Evolutionary conservation across 257 asterid genomes (phyloP), one percentile per base, ranked within the genome.

Genomic region (Capsicum pubescens): DNA sequence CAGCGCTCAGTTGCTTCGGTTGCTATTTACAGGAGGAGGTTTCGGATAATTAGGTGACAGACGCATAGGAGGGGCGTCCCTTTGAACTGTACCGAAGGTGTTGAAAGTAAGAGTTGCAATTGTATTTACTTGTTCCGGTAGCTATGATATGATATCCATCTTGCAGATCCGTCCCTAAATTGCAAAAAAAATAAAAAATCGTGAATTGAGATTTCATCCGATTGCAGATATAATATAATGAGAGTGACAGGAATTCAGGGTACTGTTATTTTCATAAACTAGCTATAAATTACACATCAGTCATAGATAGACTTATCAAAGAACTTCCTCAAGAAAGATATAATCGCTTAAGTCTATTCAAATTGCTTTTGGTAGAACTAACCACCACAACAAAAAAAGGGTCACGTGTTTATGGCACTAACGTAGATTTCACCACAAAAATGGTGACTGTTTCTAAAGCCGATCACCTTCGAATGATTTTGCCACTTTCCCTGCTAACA

Each of bases 21-120:
- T n/a, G n/a, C n/a, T n/a, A 67, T 39, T 32, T 15, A 86, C 58
- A 50, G 94, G 81, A 35, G 98, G 97, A 35, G 98, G 98, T 80
- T 94, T 97, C 10, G 98, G 98, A 88, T 92, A 96, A 87, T 90
- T 92, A 71, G 98, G 91, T 57, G 99, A 92, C 39, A 84, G n/a
- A 88, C 95, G 97, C 17, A 94, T 98, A 3, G 98, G 95, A 84
- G 94, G 93, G 58, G 98, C 64, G 12, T 76, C 81, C 48, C 81
- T 91, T 80, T 96, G 99, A 81, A 96, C 97, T 0, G 97, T 87
- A n/a, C 99, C 99, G 36, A 92, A 89, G 26, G 98, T 92, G 81
- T 94, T 96, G 90, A 93, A 94, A 19, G 99, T 94, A 60, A 93
- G 85, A 57, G 93, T 90, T 46, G 97, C 97, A 52, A 94, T 81